Base-by-base conservation (phyloP, 306 rosid genomes). In the Hippophae gyantsensis region DNA sequence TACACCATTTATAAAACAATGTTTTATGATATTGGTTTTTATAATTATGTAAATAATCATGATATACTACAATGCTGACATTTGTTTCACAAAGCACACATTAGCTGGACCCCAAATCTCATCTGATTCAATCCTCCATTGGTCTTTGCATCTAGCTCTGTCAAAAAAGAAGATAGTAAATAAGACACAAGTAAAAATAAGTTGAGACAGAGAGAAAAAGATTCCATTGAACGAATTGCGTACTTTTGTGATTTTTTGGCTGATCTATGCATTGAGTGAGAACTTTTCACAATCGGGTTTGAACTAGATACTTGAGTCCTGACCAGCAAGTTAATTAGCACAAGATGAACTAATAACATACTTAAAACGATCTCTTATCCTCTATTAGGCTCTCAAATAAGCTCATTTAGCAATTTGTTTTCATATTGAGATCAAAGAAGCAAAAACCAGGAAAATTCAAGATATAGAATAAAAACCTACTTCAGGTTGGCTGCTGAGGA, bases 251-350 rank as follows among this genome's bases (percentile, higher is more conserved):
- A 61, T 57, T 84, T 64, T 56, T 84, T 40, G 82, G 62, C 55
- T 51, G 68, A 54, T 75, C 79, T 26, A 87, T 80, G 81, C 99
- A 92, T 45, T 81, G 86, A 65, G 82, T 80, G 76, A n/a, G n/a
- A 81, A 88, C 64, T 88, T 85, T 64, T 79, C 86, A 40, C 81
- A 80, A 82, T 80, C 47, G 47, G 86, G 86, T 70, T 72, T 73
- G 69, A 74, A 69, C 99, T 96, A 92, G 72, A 85, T 63, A 56
- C 71, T 82, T 61, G 81, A 75, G 57, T 56, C 74, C 99, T 85
- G 76, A 84, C 79, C 58, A 69, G 78, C 62, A 78, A 74, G 54
- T 14, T 43, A 78, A 75, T 59, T 76, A 18, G 23, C 23, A 60
- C 54, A 42, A 53, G 65, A 69, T 59, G 47, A 49, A 61, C 54